Evolutionary conservation across 352 stramenopile genomes (phyloP), one percentile per base, ranked within the genome.

Genomic region (Phytophthora foliorum): DNA sequence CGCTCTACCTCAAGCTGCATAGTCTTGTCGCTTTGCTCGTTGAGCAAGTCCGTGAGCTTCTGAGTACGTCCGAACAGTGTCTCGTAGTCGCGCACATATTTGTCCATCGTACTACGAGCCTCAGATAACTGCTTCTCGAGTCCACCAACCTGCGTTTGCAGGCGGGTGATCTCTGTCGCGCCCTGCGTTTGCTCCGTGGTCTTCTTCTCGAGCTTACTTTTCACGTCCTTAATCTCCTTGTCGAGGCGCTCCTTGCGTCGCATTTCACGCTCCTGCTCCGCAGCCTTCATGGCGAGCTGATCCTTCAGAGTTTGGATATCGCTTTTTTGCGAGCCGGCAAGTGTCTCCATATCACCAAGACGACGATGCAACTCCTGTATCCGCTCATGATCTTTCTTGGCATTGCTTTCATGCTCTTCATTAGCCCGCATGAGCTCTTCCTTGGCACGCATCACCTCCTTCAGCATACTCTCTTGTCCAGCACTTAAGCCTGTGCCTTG

Each of bases 51-150:
- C n/a, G 89, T 97, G 41, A 98, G 76, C 71, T 98, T 98, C 57
- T 98, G 92, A 41, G 86, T 97, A 31, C 89, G 86, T 5, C 81
- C 84, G 63, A 95, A 98, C 22, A 97, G 84, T 53, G 90, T 90
- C 75, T 98, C 95, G 74, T 97, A 98, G 82, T 98, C 95, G 56
- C 89, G 91, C 36, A 97, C 83, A 78, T 97, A 97, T 69, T 97
- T 97, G 58, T 97, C 92, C 89, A 98, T 98, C n/a, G 88, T 97
- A 41, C 75, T 77, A 32, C 87, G 84, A 41, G 83, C 74, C 46
- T 94, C 86, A 2, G 63, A 78, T 52, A 84, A 77, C 70, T 90
- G 97, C 67, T 97, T 98, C 59, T 99, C 94, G 4, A 98, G 67
- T 14, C 83, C 63, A 42, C 77, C 69, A 45, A 86, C 78, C 38